Base-by-base conservation (phyloP, 371 early-diverging fungal genomes). In the Batkoa obscura region DNA sequence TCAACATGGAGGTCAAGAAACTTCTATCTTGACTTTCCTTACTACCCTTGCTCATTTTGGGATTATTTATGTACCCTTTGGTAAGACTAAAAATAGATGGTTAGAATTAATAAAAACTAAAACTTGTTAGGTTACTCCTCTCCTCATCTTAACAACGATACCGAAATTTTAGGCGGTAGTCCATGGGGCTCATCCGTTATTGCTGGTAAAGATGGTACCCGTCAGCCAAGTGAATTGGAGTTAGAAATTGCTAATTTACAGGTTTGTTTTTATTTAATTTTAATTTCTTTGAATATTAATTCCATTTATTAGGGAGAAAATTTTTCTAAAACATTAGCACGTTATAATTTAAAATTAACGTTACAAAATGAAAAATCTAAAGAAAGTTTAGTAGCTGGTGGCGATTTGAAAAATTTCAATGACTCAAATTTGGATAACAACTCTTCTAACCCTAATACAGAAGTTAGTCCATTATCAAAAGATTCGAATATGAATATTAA, bases 1-100 rank as follows among this genome's bases (percentile, higher is more conserved):
- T 46, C 82, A 79, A 62, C 75, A 76, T 58, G 86, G 86, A 47
- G 88, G 88, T 4, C 82, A 83, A 60, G 90, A 89, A 62, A 78
- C 84, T 2, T 83, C 87, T 1, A 78, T 78, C 1, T 65, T 74
- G 12, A 73, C 79, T 23, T 70, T 80, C 37, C 50, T 90, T 35
- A 70, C 83, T 8, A 75, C 74, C 55, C 73, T 86, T 43, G 78
- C 72, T 13, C 88, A 89, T 68, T 86, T 84, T 58, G 91, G 90
- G 1, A 74, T 90, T 59, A 68, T 76, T 46, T 89, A 74, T 60
- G 84, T 89, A 12, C 86, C 90, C 2, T 65, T 88, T 52, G 84
- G 84, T 10, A 51, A 12, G 13, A 37, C 17, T 37, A 38, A 32
- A 8, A 3, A 1, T 33, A 37, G 12, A 23, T 51, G 2, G 15